These are phyloP conservation scores for Phytopythium mirpurense DNA, from an alignment of 352 stramenopile genomes.

Conservation along the genomic window DNA sequence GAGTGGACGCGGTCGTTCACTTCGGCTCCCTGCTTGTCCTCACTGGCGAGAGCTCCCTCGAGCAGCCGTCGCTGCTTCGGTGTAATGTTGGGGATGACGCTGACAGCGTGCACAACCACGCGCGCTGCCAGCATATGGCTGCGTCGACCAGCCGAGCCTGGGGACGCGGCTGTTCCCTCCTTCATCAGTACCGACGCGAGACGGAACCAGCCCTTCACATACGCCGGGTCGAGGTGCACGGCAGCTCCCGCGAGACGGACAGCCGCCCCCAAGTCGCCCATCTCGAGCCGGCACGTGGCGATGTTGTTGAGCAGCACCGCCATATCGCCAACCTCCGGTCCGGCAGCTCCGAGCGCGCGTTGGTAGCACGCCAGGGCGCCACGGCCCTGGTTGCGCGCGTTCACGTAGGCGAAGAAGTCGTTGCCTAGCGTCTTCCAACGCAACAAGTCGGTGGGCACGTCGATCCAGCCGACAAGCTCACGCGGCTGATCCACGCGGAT, in stretches of 20 bases:
- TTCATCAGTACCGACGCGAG: constrained; percentile 13
- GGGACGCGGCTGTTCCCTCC: background rate
- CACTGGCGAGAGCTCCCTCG: background rate
- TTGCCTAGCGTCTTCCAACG: constrained; percentile 23
- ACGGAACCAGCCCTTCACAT: constrained; percentile 18
- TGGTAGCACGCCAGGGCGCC: constrained; percentile 18
- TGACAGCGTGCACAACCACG: constrained; percentile 2
- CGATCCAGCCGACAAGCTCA: constrained; percentile 14
- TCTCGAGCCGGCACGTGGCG: constrained; percentile 15
- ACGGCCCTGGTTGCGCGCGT: constrained; percentile 8
- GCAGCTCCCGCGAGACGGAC: constrained; percentile 17
- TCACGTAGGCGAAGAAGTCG: constrained; percentile 13
- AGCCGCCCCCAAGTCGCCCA: constrained; percentile 8
- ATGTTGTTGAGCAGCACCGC: constrained; percentile 19
- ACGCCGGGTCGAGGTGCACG: constrained; percentile 11
- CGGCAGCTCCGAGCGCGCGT: constrained; percentile 6
- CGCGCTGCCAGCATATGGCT: background rate
- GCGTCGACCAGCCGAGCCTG: background rate
- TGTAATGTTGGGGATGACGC: background rate
- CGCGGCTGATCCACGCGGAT: constrained; percentile 16
- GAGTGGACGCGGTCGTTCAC: constrained; percentile 3
- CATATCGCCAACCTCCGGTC: constrained; percentile 2
- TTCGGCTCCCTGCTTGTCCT: background rate
- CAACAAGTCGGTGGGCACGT: constrained; percentile 13
- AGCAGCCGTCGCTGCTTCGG: background rate